phyloP scores from a whole-genome alignment of 73 alveolate genomes.

The Tetrahymena thermophila region DNA sequence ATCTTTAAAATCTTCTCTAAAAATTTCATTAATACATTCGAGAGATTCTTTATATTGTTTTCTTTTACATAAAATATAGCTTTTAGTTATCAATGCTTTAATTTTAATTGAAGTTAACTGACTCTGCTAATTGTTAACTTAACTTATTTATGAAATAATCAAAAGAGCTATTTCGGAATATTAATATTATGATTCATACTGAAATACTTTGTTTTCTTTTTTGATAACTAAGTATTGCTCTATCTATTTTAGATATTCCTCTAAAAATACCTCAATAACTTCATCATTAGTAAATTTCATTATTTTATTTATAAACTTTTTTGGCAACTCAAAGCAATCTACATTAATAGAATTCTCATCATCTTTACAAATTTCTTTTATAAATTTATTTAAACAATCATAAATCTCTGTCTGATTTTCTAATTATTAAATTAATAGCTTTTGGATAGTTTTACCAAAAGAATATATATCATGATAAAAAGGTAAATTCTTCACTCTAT shows the following conservation, averaged over 20 bases:
- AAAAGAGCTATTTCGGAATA: background rate
- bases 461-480: background rate
- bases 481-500: background rate
- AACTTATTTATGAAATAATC: too few species aligned
- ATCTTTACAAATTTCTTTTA: too few species aligned
- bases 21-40: background rate
- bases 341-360: background rate
- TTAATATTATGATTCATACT: background rate
- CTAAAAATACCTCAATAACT: background rate
- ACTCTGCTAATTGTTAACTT: too few species aligned
- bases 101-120: too few species aligned
- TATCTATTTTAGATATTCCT: too few species aligned
- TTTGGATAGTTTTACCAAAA: background rate
- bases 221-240: too few species aligned
- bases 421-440: too few species aligned
- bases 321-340: background rate
- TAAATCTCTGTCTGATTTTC: background rate
- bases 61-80: background rate
- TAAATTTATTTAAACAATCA: too few species aligned
- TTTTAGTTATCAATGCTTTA: background rate
- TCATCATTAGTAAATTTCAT: too few species aligned
- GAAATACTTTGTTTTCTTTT: background rate
- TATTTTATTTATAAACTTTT: too few species aligned
- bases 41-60: background rate
- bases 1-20: too few species aligned